A percentile compares a stretch with the other conserved stretches of the same genome.
Evolutionary conservation across 192 early-diverging fungal species (phyloP).

Genomic region (Borealophlyctis nickersoniae): DNA sequence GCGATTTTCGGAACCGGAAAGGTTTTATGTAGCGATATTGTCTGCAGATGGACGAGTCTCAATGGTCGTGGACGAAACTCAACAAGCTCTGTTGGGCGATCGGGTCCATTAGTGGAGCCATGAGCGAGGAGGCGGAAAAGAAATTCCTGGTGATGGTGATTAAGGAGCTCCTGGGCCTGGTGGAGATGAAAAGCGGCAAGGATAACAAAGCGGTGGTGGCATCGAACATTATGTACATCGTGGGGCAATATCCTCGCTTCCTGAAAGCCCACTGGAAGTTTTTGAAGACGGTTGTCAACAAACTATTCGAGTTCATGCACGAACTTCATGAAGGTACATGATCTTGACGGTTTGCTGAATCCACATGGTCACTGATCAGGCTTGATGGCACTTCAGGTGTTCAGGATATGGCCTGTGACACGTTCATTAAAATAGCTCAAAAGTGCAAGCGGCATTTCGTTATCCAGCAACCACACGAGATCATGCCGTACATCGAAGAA

Average conservation of each 20-base stretch:
- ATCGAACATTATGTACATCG: conserved; percentile 99
- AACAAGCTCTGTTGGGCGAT: conserved; percentile 99
- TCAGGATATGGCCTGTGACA: conserved; percentile 99
- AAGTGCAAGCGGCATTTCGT: conserved; percentile 97
- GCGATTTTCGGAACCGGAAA: too few relatives aligned
- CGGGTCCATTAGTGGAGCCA: conserved; percentile 95
- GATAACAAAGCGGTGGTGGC: conserved; percentile 99
- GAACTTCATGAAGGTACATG: conserved; percentile 85
- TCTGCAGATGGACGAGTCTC: conserved; percentile 83
- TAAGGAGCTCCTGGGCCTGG: conserved; percentile 93
- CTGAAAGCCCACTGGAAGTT: conserved; percentile 99
- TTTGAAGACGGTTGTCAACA: conserved; percentile 99
- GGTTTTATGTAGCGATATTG: conserved; percentile 1
- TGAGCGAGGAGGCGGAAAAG: conserved; percentile 96
- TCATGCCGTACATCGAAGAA: conserved; percentile 92
- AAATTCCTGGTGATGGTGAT: conserved; percentile 97
- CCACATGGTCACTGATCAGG: neutral
- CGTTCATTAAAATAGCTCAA: conserved; percentile 98
- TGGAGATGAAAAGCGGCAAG: conserved; percentile 97
- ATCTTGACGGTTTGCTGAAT: neutral
- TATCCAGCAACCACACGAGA: conserved; percentile 84
- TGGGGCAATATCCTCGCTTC: conserved; percentile 99
- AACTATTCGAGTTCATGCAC: conserved; percentile 99
- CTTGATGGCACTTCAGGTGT: conserved; percentile 73
- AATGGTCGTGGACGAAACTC: conserved; percentile 98